Base-by-base conservation (phyloP, 225 moss, liverwort and hornwort species). In the Physcomitrium patens region DNA sequence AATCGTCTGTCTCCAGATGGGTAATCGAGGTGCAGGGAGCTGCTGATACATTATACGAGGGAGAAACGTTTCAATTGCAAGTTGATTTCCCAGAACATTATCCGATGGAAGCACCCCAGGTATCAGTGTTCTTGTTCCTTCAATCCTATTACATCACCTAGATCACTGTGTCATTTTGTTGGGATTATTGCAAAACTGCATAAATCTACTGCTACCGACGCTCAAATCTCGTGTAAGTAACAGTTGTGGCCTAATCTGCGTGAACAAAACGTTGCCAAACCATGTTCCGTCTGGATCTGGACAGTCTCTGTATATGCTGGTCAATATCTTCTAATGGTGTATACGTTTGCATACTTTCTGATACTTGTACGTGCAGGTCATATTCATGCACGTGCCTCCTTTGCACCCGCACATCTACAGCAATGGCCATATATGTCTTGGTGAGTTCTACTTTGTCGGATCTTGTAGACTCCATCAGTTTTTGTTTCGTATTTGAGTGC, bases 101-200 rank as follows among this genome's bases (percentile, higher is more conserved):
- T 67, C 96, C 96, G 20, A 97, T 97, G 96, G 96, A 97, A 74
- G 96, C 96, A 19, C 96, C 96, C 69, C 96, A 96, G 94, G 96
- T 96, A 79, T 14, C 12, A 77, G 7, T 58, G 11, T 55, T 15
- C 28, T 66, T 41, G n/a, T 61, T 58, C n/a, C 58, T 48, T 20
- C 31, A 37, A 37, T 37, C 7, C 31, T 7, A 37, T 37, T 4
- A 37, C 31, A 37, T 37, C 31, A 37, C 31, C 7, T 37, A 37
- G 31, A 37, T 37, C 4, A 56, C 16, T 56, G 19, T 49, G 49
- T 15, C 49, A 49, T 5, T 1, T 49, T 3, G 49, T 49, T 49
- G 12, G 10, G 15, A 49, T 49, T 49, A 12, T 49, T 49, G 12
- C 15, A 15, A 15, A 12, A 12, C 49, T 49, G 12, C 49, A 17